A percentile compares a stretch with the other conserved stretches of the same genome.
Conservation (phyloP, 192 early-diverging fungal genomes). For the Gonapodya sp. region DNA sequence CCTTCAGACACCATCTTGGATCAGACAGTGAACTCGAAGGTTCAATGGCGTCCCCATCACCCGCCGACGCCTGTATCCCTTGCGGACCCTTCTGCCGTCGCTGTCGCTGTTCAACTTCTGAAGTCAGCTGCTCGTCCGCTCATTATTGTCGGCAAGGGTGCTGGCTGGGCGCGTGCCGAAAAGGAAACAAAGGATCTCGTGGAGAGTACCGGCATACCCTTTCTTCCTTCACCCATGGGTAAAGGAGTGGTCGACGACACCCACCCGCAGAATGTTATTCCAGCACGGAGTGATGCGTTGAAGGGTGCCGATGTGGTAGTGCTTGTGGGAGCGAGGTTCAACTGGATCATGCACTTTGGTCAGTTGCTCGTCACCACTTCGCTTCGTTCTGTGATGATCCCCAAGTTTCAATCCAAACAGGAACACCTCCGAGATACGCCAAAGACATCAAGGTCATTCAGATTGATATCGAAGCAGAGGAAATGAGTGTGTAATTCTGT, state of each 20-base stretch:
- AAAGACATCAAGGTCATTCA: slow-evolving; percentile 56
- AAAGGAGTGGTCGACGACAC: slow-evolving; percentile 59
- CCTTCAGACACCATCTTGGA: slow-evolving; percentile 6
- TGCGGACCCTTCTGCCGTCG: slow-evolving; percentile 37
- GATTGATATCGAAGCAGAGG: slow-evolving; percentile 56
- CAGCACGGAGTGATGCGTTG: slow-evolving; percentile 55
- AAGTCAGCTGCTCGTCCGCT: slow-evolving; percentile 41
- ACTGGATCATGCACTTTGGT: slow-evolving; percentile 72
- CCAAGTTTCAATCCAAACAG: neutral
- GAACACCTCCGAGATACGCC: slow-evolving; percentile 33
- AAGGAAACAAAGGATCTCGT: slow-evolving; percentile 40
- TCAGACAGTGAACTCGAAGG: neutral
- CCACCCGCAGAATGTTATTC: slow-evolving; percentile 48
- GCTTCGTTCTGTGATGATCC: neutral
- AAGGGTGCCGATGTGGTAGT: slow-evolving; percentile 57
- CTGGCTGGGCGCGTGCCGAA: slow-evolving; percentile 58
- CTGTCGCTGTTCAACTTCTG: slow-evolving; percentile 32
- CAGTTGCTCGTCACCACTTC: neutral
- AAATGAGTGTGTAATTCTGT: slow-evolving; percentile 23
- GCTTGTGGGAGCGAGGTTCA: slow-evolving; percentile 55
- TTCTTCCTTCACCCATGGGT: slow-evolving; percentile 64
- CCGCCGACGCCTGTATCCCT: neutral
- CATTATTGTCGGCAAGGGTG: slow-evolving; percentile 65
- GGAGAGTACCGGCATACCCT: slow-evolving; percentile 47
- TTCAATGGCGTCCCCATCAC: slow-evolving; percentile 8